These are phyloP conservation scores for Chlamydomonas eustigma DNA, from an alignment of 139 green algal species.

Conservation along the genomic window DNA sequence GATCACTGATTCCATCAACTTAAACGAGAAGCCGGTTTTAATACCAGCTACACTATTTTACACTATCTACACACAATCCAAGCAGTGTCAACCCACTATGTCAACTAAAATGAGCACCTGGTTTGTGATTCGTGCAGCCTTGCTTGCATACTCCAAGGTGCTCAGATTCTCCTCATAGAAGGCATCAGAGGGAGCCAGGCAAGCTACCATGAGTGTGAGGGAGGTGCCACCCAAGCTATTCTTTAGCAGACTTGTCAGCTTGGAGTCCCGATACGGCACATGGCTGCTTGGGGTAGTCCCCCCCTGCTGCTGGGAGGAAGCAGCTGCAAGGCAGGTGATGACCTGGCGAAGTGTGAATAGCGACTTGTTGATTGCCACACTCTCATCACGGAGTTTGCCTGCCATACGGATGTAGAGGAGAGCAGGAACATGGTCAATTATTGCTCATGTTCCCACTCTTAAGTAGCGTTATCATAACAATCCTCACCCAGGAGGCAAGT, in stretches of 20 bases:
- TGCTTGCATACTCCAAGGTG: constrained; percentile 53
- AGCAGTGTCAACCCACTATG: too few relatives aligned
- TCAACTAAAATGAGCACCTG: constrained; percentile 28
- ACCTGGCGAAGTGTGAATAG: constrained; percentile 52
- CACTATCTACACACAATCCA: too few relatives aligned
- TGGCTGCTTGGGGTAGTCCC: neutral
- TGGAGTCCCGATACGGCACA: constrained; percentile 52
- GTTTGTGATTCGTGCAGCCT: constrained; percentile 39
- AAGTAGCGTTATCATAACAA: too few relatives aligned
- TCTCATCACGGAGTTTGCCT: constrained; percentile 38
- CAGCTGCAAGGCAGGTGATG: constrained; percentile 11
- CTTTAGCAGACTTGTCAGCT: constrained; percentile 58
- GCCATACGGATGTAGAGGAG: too few relatives aligned
- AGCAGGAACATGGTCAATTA: too few relatives aligned
- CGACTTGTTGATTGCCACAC: constrained; percentile 58
- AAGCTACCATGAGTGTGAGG: constrained; percentile 51
- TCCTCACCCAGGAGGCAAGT: neutral
- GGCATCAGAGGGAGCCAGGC: constrained; percentile 30
- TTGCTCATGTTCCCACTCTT: too few relatives aligned
- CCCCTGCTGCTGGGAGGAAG: neutral
- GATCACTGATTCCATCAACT: too few relatives aligned
- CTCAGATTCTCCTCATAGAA: constrained; percentile 45
- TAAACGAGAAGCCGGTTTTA: too few relatives aligned
- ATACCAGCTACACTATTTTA: too few relatives aligned
- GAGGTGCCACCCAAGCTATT: constrained; percentile 45